A percentile compares a stretch with the other conserved stretches of the same genome.
Evolutionary conservation across 306 rosid species (phyloP).

Genomic region (Glycine soja): DNA sequence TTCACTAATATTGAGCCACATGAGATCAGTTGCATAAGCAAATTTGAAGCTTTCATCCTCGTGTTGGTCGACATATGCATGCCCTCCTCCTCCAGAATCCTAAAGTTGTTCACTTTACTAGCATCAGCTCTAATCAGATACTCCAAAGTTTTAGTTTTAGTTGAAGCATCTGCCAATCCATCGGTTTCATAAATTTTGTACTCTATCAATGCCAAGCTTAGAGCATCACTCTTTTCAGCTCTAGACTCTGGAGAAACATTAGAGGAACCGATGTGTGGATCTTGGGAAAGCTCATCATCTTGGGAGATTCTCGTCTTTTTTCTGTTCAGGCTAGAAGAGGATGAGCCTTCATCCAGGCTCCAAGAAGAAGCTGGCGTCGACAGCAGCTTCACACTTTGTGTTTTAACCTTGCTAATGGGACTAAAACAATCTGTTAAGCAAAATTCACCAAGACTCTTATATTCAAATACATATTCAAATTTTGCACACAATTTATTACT

Average conservation of each 20-base stretch:
- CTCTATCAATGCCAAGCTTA: constrained; percentile 89
- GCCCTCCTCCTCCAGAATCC: constrained; percentile 82
- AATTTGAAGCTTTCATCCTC: constrained; percentile 78
- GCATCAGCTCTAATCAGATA: constrained; percentile 93
- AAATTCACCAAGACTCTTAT: constrained; percentile 31
- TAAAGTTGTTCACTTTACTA: constrained; percentile 84
- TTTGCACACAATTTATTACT: not conserved
- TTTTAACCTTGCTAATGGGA: constrained; percentile 64
- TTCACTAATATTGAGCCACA: constrained; percentile 97
- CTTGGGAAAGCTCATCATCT: constrained; percentile 80
- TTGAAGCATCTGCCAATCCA: constrained; percentile 91
- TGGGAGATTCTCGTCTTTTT: constrained; percentile 76
- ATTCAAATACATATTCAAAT: too few relatives aligned
- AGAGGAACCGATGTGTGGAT: constrained; percentile 64
- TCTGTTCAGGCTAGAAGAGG: constrained; percentile 87
- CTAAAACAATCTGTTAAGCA: constrained; percentile 67
- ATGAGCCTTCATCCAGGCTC: constrained; percentile 83
- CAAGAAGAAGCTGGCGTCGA: constrained; percentile 75
- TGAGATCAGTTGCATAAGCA: constrained; percentile 91
- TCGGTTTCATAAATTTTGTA: constrained; percentile 82
- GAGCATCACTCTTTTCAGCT: constrained; percentile 64
- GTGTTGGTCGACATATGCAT: constrained; percentile 69
- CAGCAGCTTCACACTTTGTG: constrained; percentile 72
- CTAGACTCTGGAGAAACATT: constrained; percentile 79
- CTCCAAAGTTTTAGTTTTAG: constrained; percentile 89